Percentiles rank a stretch among this genome's conserved stretches.
phyloP scores from a whole-genome alignment of 805 yeast species.

The Saccharomycopsis lassenensis region DNA sequence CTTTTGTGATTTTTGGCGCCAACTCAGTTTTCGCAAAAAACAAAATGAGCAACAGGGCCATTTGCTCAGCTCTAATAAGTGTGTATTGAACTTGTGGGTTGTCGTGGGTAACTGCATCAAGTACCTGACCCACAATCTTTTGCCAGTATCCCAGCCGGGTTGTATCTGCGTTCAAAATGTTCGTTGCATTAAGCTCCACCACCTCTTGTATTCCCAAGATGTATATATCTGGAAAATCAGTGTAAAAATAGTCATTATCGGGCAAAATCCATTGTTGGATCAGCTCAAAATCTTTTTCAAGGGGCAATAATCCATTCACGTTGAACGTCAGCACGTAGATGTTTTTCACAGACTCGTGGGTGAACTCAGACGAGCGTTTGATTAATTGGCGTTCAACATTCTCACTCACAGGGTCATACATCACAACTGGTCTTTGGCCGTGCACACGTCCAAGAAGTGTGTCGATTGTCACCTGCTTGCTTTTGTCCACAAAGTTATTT shows the following conservation, averaged over 20 bases:
- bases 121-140: conserved; percentile 44
- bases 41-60: conserved; percentile 56
- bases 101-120: conserved; percentile 43
- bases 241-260: conserved; percentile 29
- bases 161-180: conserved; percentile 78
- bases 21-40: conserved; percentile 47
- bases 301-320: conserved; percentile 53
- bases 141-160: conserved; percentile 77
- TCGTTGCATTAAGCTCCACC: conserved; percentile 86
- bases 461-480: conserved; percentile 84
- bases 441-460: conserved; percentile 72
- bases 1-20: conserved; percentile 53
- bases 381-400: conserved; percentile 58
- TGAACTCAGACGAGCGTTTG: conserved; percentile 36
- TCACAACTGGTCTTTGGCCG: conserved; percentile 44
- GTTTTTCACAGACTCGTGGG: conserved; percentile 46
- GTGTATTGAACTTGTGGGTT: conserved; percentile 35
- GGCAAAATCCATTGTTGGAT: conserved; percentile 67
- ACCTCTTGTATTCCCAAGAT: conserved; percentile 93
- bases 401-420: conserved; percentile 84
- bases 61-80: conserved; percentile 63
- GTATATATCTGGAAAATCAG: conserved; percentile 60
- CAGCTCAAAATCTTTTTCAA: conserved; percentile 20
- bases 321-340: conserved; percentile 81
- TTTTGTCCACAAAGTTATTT: conserved; percentile 88